Evolutionary conservation across 169 alveolate species (phyloP).

Genomic region (Eimeria maxima): DNA sequence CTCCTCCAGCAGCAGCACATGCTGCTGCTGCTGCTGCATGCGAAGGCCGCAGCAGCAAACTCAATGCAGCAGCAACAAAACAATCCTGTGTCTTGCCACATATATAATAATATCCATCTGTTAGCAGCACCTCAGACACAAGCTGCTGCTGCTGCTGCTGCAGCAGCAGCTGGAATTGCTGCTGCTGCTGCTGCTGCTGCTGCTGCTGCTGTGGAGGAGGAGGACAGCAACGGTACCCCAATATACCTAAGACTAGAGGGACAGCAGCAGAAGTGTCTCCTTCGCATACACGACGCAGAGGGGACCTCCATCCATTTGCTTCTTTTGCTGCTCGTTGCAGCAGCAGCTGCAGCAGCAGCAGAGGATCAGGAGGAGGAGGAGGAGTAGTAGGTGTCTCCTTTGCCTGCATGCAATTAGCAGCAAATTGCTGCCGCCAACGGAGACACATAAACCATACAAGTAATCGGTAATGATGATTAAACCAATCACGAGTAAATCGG

Average conservation of each 20-base stretch:
- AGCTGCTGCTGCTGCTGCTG: no score
- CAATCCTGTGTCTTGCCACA: background rate
- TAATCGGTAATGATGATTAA: background rate
- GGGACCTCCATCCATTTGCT: conserved; percentile 47
- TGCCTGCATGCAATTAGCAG: background rate
- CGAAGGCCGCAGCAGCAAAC: background rate
- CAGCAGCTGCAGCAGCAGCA: conserved; percentile 29
- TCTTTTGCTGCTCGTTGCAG: conserved; percentile 45
- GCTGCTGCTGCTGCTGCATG: no score
- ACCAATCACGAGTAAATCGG: background rate
- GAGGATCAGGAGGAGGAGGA: background rate
- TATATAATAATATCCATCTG: conserved; percentile 2
- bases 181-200: no score
- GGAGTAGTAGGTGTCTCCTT: no score
- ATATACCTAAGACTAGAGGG: background rate
- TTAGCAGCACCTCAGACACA: conserved; percentile 6
- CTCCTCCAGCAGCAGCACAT: no score
- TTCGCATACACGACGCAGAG: conserved; percentile 11
- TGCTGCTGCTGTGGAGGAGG: background rate
- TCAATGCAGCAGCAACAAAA: background rate
- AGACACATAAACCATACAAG: background rate
- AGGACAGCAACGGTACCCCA: background rate
- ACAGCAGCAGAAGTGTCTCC: conserved; percentile 11
- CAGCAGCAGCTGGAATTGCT: no score
- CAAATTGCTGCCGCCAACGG: conserved; percentile 3